Conservation (phyloP, 2,329 filamentous ascomycete genomes). For the Botrytis medusae region DNA sequence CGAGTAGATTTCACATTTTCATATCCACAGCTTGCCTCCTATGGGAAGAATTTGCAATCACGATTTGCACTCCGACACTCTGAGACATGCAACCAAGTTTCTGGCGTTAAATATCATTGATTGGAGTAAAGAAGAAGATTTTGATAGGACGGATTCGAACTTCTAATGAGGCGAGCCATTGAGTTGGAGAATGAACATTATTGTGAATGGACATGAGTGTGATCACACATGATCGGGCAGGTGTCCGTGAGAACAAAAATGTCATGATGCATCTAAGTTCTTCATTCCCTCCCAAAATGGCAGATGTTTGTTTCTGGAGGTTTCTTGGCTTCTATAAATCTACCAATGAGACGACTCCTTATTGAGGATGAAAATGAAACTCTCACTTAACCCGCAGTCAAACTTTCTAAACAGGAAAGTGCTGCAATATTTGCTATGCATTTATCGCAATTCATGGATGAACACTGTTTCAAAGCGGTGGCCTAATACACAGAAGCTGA, state of each 20-base stretch:
- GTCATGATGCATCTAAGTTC: too few relatives aligned
- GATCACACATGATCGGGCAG: not conserved
- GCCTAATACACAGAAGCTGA: not conserved
- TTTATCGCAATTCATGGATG: not conserved
- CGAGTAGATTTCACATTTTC: not conserved
- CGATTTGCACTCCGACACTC: not conserved
- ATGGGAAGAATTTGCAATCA: not conserved
- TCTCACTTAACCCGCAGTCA: not conserved
- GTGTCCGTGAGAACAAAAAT: not conserved
- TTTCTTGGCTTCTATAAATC: not conserved
- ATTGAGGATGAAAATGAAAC: not conserved
- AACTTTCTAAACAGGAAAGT: not conserved
- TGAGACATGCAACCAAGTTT: not conserved
- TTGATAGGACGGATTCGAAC: not conserved
- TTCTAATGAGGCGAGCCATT: not conserved
- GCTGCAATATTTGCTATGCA: not conserved
- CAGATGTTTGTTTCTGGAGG: not conserved
- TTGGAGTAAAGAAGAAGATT: not conserved
- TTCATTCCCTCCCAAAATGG: not conserved
- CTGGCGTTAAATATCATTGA: too few relatives aligned
- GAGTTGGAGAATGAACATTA: too few relatives aligned
- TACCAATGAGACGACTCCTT: not conserved
- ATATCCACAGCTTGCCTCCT: not conserved
- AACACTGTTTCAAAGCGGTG: not conserved
- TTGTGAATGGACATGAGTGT: not conserved